These are phyloP conservation scores for Thinopyrum elongatum DNA, from an alignment of 176 grass and related monocot species.

Conservation along the genomic window DNA sequence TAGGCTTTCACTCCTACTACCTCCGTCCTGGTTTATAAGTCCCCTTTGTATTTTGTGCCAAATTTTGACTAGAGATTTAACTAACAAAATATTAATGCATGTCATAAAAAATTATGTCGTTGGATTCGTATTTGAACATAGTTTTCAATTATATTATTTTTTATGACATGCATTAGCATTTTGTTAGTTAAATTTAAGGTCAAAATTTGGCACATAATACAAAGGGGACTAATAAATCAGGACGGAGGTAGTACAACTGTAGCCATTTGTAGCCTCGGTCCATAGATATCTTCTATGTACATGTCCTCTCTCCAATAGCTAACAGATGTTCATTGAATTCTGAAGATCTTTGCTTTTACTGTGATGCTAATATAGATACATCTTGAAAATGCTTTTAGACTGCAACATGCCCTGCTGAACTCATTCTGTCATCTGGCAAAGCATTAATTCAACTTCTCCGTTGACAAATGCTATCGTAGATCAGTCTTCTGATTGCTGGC, in stretches of 20 bases:
- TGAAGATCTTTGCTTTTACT: background rate
- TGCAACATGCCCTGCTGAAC: background rate
- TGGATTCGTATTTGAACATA: no score
- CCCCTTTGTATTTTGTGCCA: no score
- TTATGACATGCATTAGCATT: no score
- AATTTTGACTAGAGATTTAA: no score
- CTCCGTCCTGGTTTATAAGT: no score
- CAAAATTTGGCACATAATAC: no score
- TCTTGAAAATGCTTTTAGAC: constrained; percentile 1
- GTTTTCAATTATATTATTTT: no score
- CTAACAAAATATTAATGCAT: no score
- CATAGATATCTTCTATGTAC: background rate
- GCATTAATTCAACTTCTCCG: background rate
- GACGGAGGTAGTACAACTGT: no score
- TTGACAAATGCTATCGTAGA: constrained; percentile 12
- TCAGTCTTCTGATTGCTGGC: background rate
- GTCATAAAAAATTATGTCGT: no score
- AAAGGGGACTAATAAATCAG: no score
- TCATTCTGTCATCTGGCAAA: background rate
- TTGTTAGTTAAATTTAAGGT: no score
- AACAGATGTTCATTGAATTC: background rate
- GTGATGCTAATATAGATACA: background rate
- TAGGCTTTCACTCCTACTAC: background rate
- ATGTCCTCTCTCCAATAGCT: background rate
- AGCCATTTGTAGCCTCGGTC: background rate